Evolutionary conservation across 129 eudicot species (phyloP).

Genomic region (Flaveria linearis): DNA sequence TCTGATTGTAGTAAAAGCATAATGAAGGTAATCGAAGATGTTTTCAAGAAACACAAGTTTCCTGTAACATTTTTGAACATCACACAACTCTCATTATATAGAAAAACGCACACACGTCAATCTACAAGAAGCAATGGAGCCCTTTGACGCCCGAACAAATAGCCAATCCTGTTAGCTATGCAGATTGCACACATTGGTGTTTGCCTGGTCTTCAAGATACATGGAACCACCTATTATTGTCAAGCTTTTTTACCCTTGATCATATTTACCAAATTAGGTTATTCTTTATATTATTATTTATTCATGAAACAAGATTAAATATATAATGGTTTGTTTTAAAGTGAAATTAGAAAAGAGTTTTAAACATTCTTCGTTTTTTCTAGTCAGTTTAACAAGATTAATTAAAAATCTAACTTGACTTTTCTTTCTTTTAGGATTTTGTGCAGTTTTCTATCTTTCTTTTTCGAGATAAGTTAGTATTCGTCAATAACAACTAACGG

Average conservation of each 20-base stretch:
- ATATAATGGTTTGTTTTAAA: too few species aligned
- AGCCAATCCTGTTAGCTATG: slow-evolving; percentile 65
- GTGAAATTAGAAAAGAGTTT: too few species aligned
- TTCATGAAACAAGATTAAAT: too few species aligned
- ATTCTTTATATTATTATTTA: too few species aligned
- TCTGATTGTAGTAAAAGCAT: slow-evolving; percentile 61
- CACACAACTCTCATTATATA: slow-evolving; percentile 70
- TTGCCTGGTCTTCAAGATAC: slow-evolving; percentile 83
- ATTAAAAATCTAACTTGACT: too few species aligned
- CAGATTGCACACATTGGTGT: slow-evolving; percentile 91
- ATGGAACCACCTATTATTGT: slow-evolving; percentile 77
- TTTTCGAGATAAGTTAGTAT: too few species aligned
- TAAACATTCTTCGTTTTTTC: too few species aligned
- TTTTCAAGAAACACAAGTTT: slow-evolving; percentile 48
- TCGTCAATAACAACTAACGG: too few species aligned
- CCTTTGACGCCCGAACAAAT: slow-evolving; percentile 66
- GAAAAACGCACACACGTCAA: slow-evolving; percentile 85
- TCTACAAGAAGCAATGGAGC: slow-evolving; percentile 78
- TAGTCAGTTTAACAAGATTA: too few species aligned
- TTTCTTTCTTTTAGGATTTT: too few species aligned
- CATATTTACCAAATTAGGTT: too few species aligned
- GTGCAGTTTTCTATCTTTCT: too few species aligned
- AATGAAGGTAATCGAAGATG: slow-evolving; percentile 59
- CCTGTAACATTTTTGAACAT: slow-evolving; percentile 71
- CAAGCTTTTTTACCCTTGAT: slow-evolving; percentile 68